Evolutionary conservation across 805 yeast species (phyloP).

Genomic region (Candida taoyuanica): DNA sequence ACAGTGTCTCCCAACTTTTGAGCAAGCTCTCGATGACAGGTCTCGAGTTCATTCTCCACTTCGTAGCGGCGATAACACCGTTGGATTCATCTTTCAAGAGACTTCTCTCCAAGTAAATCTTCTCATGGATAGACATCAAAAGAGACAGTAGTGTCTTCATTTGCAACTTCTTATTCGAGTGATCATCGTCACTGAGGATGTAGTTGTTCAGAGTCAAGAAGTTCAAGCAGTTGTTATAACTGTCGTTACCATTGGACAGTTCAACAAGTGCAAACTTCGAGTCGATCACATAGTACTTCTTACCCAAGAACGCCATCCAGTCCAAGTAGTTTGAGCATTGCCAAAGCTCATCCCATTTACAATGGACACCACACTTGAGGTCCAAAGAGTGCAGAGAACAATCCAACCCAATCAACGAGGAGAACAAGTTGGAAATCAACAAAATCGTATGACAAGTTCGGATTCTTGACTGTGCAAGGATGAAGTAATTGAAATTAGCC

Average conservation of each 20-base stretch:
- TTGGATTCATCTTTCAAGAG: constrained; percentile 32
- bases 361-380: constrained; percentile 61
- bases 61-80: constrained; percentile 44
- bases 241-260: constrained; percentile 50
- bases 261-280: constrained; percentile 52
- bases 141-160: constrained; percentile 49
- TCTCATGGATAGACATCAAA: constrained; percentile 63
- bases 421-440: constrained; percentile 52
- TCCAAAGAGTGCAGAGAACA: constrained; percentile 42
- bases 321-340: constrained; percentile 41
- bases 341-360: constrained; percentile 59
- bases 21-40: constrained; percentile 55
- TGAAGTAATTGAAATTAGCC: constrained; percentile 45
- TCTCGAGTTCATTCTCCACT: constrained; percentile 62
- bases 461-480: constrained; percentile 69
- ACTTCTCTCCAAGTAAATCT: constrained; percentile 48
- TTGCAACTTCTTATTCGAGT: constrained; percentile 34
- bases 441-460: constrained; percentile 69
- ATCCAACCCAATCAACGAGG: constrained; percentile 42
- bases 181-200: constrained; percentile 33
- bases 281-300: constrained; percentile 39
- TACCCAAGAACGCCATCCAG: constrained; percentile 44
- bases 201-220: constrained; percentile 41
- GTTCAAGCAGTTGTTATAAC: constrained; percentile 39
- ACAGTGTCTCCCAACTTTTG: constrained; percentile 64